These are phyloP conservation scores for Saccharomyces hybrid DNA, from an alignment of 1,139 yeast genomes.

Conservation along the genomic window DNA sequence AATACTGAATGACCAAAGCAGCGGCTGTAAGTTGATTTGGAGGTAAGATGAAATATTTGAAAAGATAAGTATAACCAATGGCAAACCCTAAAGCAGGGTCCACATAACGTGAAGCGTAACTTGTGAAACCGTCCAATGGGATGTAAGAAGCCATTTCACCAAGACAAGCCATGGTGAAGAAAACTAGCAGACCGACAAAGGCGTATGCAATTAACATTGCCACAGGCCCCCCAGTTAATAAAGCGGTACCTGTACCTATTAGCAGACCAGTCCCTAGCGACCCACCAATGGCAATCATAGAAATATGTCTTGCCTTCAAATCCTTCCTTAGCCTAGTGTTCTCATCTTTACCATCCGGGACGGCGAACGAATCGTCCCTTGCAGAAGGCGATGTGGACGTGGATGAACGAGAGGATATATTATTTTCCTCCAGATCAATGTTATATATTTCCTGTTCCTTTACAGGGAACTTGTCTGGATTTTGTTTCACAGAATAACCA, in stretches of 20 bases:
- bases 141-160: constrained; percentile 72
- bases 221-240: constrained; percentile 61
- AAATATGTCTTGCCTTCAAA: constrained; percentile 61
- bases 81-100: constrained; percentile 71
- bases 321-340: constrained; percentile 54
- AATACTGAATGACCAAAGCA: constrained; percentile 36
- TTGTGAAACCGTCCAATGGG: constrained; percentile 66
- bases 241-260: constrained; percentile 62
- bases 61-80: constrained; percentile 59
- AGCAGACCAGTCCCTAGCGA: constrained; percentile 59
- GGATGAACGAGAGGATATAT: neutral
- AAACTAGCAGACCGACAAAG: constrained; percentile 56
- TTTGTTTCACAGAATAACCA: neutral
- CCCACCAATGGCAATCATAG: constrained; percentile 63
- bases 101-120: constrained; percentile 58
- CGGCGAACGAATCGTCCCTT: neutral
- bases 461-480: neutral
- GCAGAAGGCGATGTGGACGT: neutral
- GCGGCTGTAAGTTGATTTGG: constrained; percentile 49
- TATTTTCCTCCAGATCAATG: neutral
- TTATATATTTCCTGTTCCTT: neutral
- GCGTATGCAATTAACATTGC: constrained; percentile 55
- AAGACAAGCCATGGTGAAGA: constrained; percentile 59
- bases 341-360: constrained; percentile 30
- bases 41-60: constrained; percentile 56